Base-by-base conservation (phyloP, 2,329 filamentous ascomycete genomes). In the Pseudogymnoascus pannorum region DNA sequence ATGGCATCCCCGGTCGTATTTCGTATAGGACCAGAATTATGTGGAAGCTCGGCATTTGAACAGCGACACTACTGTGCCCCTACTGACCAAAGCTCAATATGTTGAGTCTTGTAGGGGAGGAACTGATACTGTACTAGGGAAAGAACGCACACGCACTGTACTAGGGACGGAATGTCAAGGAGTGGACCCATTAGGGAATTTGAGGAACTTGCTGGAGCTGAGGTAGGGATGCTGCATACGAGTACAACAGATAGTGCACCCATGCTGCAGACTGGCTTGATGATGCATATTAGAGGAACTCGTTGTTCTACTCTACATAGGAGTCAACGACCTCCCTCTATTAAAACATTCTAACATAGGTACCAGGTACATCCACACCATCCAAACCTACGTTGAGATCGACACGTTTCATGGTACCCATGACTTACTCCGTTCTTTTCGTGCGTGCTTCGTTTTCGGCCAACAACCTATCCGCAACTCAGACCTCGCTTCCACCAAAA, bases 401-500 rank as follows among this genome's bases (percentile, higher is more conserved):
- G 24, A 12, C 48, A 31, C 26, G 48, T 33, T 31, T 31, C 48
- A 54, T 54, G 48, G 48, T 54, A 54, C 48, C 26, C 48, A 31
- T 31, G 48, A 54, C 48, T 54, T 31, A 20, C 16, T 54, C n/a
- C n/a, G 9, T 31, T 54, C 11, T 31, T 26, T 16, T 16, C 16
- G 12, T 36, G 6, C 5, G 12, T 51, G 7, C 44, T 12, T 54
- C 48, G 26, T 54, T 54, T 31, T 31, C 11, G 26, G 48, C 48
- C 48, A 20, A 29, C 9, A 29, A 14, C 22, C 24, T n/a, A 31
- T 16, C 48, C 26, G 31, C 48, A 18, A 20, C n/a, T 54, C n/a
- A 54, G 48, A 54, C 48, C 48, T 54, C 48, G 48, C 48, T 31
- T 54, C 48, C 26, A 54, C 26, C 48, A 20, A 54, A 31, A 54